Conservation (phyloP, 441 rosid species). For the Lepidium campestre region DNA sequence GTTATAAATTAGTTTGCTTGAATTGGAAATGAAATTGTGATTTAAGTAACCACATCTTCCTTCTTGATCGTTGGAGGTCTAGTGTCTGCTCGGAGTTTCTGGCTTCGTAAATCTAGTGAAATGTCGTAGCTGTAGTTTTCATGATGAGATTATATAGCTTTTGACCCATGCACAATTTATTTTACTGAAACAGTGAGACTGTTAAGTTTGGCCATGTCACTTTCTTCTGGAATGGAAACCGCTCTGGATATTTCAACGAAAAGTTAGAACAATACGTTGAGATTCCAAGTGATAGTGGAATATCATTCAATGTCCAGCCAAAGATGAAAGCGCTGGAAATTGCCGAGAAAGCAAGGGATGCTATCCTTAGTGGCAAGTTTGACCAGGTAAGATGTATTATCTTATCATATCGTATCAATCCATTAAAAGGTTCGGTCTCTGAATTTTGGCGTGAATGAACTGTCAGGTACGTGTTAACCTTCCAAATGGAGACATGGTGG, state of each 20-base stretch:
- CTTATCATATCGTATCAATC: neutral
- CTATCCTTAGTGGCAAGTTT: slow-evolving; percentile 80
- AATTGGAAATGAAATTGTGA: neutral
- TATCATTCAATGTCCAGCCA: slow-evolving; percentile 86
- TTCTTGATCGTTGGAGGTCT: neutral
- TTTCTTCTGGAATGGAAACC: slow-evolving; percentile 99
- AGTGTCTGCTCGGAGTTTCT: neutral
- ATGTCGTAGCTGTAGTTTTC: neutral
- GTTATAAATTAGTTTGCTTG: too few species aligned
- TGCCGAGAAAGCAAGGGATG: slow-evolving; percentile 86
- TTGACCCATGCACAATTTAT: neutral
- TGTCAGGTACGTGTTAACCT: slow-evolving; percentile 81
- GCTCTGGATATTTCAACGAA: slow-evolving; percentile 80
- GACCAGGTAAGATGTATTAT: slow-evolving; percentile 54
- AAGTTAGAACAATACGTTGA: slow-evolving; percentile 83
- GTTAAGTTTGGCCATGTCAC: slow-evolving; percentile 98
- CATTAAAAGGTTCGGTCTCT: neutral
- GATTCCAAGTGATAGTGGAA: slow-evolving; percentile 90
- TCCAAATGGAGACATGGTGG: slow-evolving; percentile 96
- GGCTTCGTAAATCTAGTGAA: neutral
- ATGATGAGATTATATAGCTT: neutral
- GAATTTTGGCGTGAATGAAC: neutral
- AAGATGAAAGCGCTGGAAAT: slow-evolving; percentile 92
- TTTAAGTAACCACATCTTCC: neutral
- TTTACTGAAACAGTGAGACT: slow-evolving; percentile 61